Evolutionary conservation across 1,284 basidiomycete species (phyloP), one percentile per base, ranked within the genome.

Genomic region (Sporisorium scitamineum): DNA sequence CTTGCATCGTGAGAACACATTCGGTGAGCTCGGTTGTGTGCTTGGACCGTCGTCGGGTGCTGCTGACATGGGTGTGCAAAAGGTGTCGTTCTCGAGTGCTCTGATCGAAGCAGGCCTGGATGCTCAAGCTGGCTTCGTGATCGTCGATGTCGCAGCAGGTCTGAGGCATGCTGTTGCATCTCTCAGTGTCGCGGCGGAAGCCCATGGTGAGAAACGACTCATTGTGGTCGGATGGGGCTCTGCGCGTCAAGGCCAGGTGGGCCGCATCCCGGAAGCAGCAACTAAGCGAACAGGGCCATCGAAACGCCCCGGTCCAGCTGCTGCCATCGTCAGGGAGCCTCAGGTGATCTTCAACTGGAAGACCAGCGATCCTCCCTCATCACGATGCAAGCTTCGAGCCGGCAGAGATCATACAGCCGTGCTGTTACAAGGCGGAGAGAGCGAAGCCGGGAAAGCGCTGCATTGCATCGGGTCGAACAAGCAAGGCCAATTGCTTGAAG

Each of bases 191-290:
- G 24, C 24, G 26, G n/a, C 22, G 4, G 45, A 41, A 8, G 29
- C n/a, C 10, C 9, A 51, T 1, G 44, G 29, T n/a, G 13, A 41
- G 32, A 54, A 29, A 20, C 42, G 48, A 6, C 9, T 39, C 26
- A 18, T 72, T 3, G 53, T 77, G 37, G 63, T 50, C 13, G 75
- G 75, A 2, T 77, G 75, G 75, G 75, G 75, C 41, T 69, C 70
- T 2, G 63, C 66, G 34, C 66, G 70, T 10, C 66, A 77, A 13
- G 70, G 70, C 13, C 75, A 77, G 29, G 61, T 77, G 0, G 70
- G 70, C 9, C 18, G 24, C 10, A 34, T 62, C 1, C 62, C 66
- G 2, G 16, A 34, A 31, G 7, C 47, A 9, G n/a, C 55, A 27
- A 3, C 63, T 37, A 50, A 39, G 13, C 51, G 16, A 24, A 18